These are phyloP conservation scores for Penicillium lagena DNA, from an alignment of 495 filamentous ascomycete genomes.

Conservation along the genomic window DNA sequence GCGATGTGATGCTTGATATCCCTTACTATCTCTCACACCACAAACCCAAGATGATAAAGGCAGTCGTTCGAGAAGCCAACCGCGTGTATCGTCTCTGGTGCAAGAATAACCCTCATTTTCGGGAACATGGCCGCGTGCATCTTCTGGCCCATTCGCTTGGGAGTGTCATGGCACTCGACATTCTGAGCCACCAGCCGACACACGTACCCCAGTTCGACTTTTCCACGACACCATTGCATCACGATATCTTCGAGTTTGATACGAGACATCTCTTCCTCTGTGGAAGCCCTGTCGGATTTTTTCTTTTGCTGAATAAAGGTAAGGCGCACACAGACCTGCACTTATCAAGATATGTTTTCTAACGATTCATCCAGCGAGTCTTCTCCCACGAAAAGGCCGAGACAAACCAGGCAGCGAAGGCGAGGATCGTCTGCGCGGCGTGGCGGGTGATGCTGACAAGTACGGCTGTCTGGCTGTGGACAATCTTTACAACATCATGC, in stretches of 20 bases:
- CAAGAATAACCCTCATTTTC: constrained; percentile 80
- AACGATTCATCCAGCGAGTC: constrained; percentile 38
- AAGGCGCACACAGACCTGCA: not conserved
- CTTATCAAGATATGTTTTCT: not conserved
- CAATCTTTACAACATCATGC: constrained; percentile 93
- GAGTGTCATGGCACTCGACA: constrained; percentile 87
- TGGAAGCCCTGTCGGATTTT: constrained; percentile 92
- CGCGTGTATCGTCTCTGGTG: constrained; percentile 92
- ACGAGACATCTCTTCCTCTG: constrained; percentile 83
- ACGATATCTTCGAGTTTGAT: constrained; percentile 79
- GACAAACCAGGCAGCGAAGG: constrained; percentile 67
- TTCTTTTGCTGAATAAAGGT: constrained; percentile 77
- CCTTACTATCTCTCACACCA: constrained; percentile 96
- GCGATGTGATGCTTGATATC: constrained; percentile 95
- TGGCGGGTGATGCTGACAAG: constrained; percentile 67
- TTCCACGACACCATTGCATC: constrained; percentile 36
- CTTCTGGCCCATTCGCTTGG: constrained; percentile 90
- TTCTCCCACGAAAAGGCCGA: constrained; percentile 72
- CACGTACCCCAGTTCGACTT: constrained; percentile 52
- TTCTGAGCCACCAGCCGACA: constrained; percentile 83
- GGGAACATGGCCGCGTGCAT: constrained; percentile 76
- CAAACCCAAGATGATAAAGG: constrained; percentile 88
- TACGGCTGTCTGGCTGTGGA: constrained; percentile 92
- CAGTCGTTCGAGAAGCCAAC: constrained; percentile 87
- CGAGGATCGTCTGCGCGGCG: constrained; percentile 54